phyloP scores from a whole-genome alignment of 1,284 basidiomycete genomes.

The Malassezia arunalokei region DNA sequence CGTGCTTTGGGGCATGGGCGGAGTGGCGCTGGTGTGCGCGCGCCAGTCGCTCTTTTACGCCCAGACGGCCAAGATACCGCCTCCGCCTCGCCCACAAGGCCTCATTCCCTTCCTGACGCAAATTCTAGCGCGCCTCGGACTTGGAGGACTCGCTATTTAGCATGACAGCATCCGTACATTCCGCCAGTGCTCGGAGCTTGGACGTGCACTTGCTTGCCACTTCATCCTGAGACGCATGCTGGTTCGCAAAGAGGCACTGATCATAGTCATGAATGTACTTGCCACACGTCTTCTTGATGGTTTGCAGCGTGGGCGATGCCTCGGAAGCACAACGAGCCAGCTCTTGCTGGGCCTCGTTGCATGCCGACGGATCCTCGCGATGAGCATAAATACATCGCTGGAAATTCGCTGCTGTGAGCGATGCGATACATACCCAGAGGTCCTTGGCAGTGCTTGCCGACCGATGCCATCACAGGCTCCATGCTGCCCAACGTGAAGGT shows the following conservation, averaged over 20 bases:
- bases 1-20: conserved; percentile 14
- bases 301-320: conserved; percentile 33
- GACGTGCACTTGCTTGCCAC: conserved; percentile 34
- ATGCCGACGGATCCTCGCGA: conserved; percentile 22
- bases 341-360: conserved; percentile 24
- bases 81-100: not conserved
- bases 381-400: conserved; percentile 40
- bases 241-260: conserved; percentile 23
- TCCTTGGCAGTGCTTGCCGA: conserved; percentile 7
- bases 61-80: not conserved
- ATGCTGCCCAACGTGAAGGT: not conserved
- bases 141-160: conserved; percentile 3
- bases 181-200: conserved; percentile 24
- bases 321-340: conserved; percentile 33
- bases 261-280: conserved; percentile 34
- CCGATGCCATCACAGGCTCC: conserved; percentile 14
- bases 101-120: not conserved
- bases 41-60: conserved; percentile 1
- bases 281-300: conserved; percentile 33
- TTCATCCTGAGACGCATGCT: conserved; percentile 24
- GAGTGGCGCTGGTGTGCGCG: conserved; percentile 3
- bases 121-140: conserved; percentile 8
- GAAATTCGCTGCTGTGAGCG: conserved; percentile 16
- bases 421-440: conserved; percentile 4
- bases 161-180: conserved; percentile 38